Percentiles rank a stretch among this genome's conserved stretches.
These are phyloP conservation scores for Heracleum sosnowskyi DNA, from an alignment of 129 eudicot genomes.

Conservation along the genomic window DNA sequence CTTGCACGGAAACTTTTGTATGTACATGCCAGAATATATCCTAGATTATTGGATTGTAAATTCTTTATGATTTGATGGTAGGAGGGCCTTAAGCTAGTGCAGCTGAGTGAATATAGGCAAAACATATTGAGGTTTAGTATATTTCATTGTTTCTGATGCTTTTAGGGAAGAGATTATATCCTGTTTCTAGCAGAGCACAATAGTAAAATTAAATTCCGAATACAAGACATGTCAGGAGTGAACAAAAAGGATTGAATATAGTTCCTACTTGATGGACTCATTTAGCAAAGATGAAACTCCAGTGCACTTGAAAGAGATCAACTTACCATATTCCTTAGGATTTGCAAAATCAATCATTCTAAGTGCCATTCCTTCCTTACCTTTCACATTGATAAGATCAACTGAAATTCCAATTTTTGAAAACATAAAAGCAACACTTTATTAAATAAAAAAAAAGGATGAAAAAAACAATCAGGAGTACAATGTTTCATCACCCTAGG, in stretches of 20 bases:
- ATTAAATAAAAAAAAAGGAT: neutral
- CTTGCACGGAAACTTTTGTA: neutral
- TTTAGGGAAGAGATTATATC: neutral
- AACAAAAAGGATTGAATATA: no score
- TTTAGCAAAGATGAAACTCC: conserved; percentile 18
- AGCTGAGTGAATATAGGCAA: neutral
- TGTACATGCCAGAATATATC: neutral
- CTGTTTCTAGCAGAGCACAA: neutral
- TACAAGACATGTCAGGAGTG: no score
- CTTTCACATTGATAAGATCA: no score
- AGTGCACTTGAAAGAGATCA: conserved; percentile 27
- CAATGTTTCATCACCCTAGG: neutral
- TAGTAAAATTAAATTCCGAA: neutral
- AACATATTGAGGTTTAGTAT: neutral
- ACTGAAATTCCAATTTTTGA: neutral
- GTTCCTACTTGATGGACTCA: no score
- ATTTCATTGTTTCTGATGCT: neutral
- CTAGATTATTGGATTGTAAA: neutral
- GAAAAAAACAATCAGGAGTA: neutral
- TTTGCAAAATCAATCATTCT: conserved; percentile 28
- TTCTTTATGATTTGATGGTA: neutral
- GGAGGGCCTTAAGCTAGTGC: neutral
- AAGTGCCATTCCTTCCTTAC: conserved; percentile 11
- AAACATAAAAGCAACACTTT: neutral
- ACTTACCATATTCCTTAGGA: conserved; percentile 17